Evolutionary conservation across 768 basidiomycete genomes (phyloP).

Genomic region (Boletus bicolor): DNA sequence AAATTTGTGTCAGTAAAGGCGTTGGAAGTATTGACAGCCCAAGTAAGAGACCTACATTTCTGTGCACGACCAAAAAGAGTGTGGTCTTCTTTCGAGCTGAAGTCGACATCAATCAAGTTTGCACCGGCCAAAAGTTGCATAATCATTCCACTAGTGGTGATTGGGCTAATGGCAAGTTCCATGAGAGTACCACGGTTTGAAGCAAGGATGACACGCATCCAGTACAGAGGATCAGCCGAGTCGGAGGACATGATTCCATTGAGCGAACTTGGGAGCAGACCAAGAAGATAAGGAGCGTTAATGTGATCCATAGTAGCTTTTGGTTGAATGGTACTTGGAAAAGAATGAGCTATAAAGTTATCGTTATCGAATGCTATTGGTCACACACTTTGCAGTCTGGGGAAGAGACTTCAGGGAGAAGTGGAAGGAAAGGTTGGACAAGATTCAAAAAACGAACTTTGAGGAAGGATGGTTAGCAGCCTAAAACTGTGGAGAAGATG

Average conservation of each 20-base stretch:
- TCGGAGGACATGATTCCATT: slow-evolving; percentile 99
- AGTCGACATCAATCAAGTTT: slow-evolving; percentile 97
- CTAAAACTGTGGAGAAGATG: neutral
- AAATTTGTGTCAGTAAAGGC: neutral
- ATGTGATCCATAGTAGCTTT: slow-evolving; percentile 98
- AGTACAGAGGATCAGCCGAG: slow-evolving; percentile 98
- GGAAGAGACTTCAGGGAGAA: slow-evolving; percentile 95
- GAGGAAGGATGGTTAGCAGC: slow-evolving; percentile 4
- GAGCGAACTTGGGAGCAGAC: slow-evolving; percentile 97
- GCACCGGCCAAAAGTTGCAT: slow-evolving; percentile 99
- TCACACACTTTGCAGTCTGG: slow-evolving; percentile 87
- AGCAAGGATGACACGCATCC: slow-evolving; percentile 99
- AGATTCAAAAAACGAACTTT: slow-evolving; percentile 92
- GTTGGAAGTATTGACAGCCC: neutral
- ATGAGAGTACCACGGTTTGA: slow-evolving; percentile 98
- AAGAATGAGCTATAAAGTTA: slow-evolving; percentile 3
- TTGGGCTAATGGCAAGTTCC: slow-evolving; percentile 98
- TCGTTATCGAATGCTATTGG: neutral
- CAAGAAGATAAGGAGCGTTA: slow-evolving; percentile 98
- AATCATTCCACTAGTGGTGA: slow-evolving; percentile 98
- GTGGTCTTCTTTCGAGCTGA: slow-evolving; percentile 93
- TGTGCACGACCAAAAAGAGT: slow-evolving; percentile 95
- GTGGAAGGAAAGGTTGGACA: slow-evolving; percentile 95
- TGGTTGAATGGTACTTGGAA: slow-evolving; percentile 93
- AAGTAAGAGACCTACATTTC: slow-evolving; percentile 66